A percentile compares a stretch with the other conserved stretches of the same genome.
Evolutionary conservation across 228 moss, liverwort and hornwort genomes (phyloP).

Genomic region (Sphagnum magellanicum): DNA sequence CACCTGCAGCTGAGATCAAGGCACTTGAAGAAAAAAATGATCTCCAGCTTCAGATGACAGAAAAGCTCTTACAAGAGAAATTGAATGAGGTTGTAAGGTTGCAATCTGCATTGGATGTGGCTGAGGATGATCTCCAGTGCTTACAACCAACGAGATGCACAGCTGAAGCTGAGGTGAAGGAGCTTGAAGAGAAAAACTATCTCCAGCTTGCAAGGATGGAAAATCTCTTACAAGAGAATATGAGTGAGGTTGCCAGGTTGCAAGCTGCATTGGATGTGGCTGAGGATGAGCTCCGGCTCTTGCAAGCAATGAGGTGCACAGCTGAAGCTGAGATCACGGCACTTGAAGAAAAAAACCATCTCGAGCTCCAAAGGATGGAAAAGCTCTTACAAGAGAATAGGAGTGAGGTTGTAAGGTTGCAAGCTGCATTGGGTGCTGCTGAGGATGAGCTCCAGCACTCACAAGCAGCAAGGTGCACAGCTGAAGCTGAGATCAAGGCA

Average conservation of each 20-base stretch:
- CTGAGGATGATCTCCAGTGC: constrained; percentile 6
- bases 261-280: too few relatives aligned
- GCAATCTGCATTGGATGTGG: constrained; percentile 6
- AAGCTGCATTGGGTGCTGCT: constrained; percentile 6
- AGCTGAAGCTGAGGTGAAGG: neutral
- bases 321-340: constrained; percentile 5
- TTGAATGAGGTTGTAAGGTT: constrained; percentile 1
- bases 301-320: too few relatives aligned
- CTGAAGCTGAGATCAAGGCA: too few relatives aligned
- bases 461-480: constrained; percentile 2
- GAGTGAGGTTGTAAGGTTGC: constrained; percentile 2
- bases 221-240: too few relatives aligned
- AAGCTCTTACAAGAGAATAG: neutral
- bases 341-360: neutral
- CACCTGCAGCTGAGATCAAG: constrained; percentile 1
- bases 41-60: constrained; percentile 3
- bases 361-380: constrained; percentile 1
- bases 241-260: too few relatives aligned
- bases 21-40: neutral
- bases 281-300: too few relatives aligned
- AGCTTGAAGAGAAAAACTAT: neutral
- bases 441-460: constrained; percentile 8
- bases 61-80: constrained; percentile 1
- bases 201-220: too few relatives aligned
- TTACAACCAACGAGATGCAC: constrained; percentile 3